Evolutionary conservation across 805 yeast species (phyloP), one percentile per base, ranked within the genome.

Genomic region (Priceomyces medius): DNA sequence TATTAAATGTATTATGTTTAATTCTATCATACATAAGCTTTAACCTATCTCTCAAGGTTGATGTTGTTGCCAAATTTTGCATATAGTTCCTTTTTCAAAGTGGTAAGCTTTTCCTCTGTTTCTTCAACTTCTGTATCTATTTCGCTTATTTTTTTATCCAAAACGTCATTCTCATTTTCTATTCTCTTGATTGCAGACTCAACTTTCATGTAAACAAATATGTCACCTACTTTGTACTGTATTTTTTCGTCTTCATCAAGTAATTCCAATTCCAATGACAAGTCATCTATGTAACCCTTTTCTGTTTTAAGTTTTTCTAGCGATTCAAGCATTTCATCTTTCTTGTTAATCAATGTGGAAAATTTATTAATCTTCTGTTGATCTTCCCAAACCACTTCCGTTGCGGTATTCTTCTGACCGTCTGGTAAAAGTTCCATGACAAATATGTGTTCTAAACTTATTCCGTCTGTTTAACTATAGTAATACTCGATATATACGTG

Each of bases 61-160:
- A 91, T 93, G 44, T 88, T 81, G 52, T 78, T 79, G 19, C 98
- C 99, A 58, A 91, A 93, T 61, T 86, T 88, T 13, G 87, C 88
- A 56, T 91, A 93, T 42, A 91, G 69, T n/a, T 71, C 73, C 24
- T 77, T 75, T 66, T 91, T 91, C 54, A 91, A 74, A 20, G 62
- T 74, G 7, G 63, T 61, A 61, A 91, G 69, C 44, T 76, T 66
- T 3, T 71, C 74, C 45, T 81, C 82, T 26, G 83, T 66, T 1
- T 58, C 70, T 2, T 71, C 78, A 24, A 85, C 68, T 44, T 74
- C 58, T 3, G 57, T 53, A 28, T 79, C 80, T 19, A 77, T 51
- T 1, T 55, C 56, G 1, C 62, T 70, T 17, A 89, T 76, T 35
- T 70, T 69, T 2, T 40, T 59, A 31, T 80, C 84, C 32, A 87